A percentile compares a stretch with the other conserved stretches of the same genome.
Evolutionary conservation across 352 stramenopile species (phyloP).

Genomic region (Pythium oligandrum): DNA sequence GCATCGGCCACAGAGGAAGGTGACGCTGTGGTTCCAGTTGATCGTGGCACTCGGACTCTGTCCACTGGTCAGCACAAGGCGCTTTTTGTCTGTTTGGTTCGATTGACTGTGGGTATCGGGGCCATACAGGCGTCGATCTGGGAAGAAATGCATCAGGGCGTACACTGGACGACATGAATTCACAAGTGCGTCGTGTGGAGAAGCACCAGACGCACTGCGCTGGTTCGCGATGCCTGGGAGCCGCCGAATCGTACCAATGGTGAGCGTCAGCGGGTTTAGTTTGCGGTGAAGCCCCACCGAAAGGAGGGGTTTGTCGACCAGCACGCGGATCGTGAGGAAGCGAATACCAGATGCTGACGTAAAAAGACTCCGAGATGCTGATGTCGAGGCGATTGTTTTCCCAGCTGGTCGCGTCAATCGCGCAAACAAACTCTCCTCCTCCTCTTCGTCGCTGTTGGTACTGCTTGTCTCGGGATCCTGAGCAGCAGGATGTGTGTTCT

Average conservation of each 20-base stretch:
- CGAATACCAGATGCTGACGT: conserved; percentile 26
- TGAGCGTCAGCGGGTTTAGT: conserved; percentile 69
- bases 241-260: conserved; percentile 29
- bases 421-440: conserved; percentile 2
- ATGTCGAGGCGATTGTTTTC: not conserved
- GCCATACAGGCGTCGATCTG: conserved; percentile 12
- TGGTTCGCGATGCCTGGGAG: conserved; percentile 44
- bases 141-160: conserved; percentile 48
- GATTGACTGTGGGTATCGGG: no score
- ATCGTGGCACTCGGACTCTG: conserved; percentile 11
- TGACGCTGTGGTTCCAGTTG: conserved; percentile 47
- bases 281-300: conserved; percentile 25
- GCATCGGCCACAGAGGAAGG: conserved; percentile 44
- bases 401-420: conserved; percentile 1
- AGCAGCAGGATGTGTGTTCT: no score
- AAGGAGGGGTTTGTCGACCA: conserved; percentile 46
- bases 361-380: conserved; percentile 25
- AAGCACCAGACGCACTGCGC: conserved; percentile 8
- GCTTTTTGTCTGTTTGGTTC: conserved; percentile 12
- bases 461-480: not conserved
- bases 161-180: conserved; percentile 55
- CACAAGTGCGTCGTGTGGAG: conserved; percentile 33
- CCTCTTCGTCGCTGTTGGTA: conserved; percentile 2
- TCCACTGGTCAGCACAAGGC: conserved; percentile 5
- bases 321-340: conserved; percentile 46